A percentile compares a stretch with the other conserved stretches of the same genome.
Conservation (phyloP, 2,329 filamentous ascomycete species). For the Paracamarosporium sp. region DNA sequence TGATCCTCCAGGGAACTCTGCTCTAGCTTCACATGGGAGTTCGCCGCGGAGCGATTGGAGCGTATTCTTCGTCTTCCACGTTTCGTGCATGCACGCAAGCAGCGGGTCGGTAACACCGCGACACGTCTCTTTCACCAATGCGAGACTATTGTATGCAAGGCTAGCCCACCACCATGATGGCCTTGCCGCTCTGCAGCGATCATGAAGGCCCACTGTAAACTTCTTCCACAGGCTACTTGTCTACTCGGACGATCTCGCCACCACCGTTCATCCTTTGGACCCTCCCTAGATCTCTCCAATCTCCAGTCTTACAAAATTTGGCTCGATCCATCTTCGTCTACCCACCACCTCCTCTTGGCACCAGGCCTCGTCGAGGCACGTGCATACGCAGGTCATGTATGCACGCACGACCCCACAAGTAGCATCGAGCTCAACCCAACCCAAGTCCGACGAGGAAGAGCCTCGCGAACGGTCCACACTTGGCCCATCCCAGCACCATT, state of each 20-base stretch:
- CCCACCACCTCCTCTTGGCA: not conserved
- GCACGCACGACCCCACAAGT: slow-evolving; percentile 7
- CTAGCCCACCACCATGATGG: not conserved
- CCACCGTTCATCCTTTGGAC: not conserved
- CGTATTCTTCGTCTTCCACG: not conserved
- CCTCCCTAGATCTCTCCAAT: not conserved
- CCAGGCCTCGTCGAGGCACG: slow-evolving; percentile 1
- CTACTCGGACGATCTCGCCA: not conserved
- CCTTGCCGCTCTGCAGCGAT: not conserved
- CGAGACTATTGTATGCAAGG: not conserved
- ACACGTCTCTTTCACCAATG: not conserved
- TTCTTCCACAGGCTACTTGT: not conserved
- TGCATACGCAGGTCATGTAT: not conserved
- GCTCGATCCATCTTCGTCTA: not conserved
- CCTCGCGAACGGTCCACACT: not conserved
- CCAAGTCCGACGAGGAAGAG: slow-evolving; percentile 6
- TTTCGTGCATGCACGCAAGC: slow-evolving; percentile 1
- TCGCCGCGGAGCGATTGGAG: not conserved
- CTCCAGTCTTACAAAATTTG: not conserved
- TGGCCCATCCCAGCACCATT: not conserved
- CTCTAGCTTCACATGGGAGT: not conserved
- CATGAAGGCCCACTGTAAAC: not conserved
- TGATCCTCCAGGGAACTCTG: not conserved
- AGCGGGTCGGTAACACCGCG: not conserved
- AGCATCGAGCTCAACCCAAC: slow-evolving; percentile 9